Evolutionary conservation across 768 basidiomycete species (phyloP), one percentile per base, ranked within the genome.

Genomic region (Macrocybe gigantea): DNA sequence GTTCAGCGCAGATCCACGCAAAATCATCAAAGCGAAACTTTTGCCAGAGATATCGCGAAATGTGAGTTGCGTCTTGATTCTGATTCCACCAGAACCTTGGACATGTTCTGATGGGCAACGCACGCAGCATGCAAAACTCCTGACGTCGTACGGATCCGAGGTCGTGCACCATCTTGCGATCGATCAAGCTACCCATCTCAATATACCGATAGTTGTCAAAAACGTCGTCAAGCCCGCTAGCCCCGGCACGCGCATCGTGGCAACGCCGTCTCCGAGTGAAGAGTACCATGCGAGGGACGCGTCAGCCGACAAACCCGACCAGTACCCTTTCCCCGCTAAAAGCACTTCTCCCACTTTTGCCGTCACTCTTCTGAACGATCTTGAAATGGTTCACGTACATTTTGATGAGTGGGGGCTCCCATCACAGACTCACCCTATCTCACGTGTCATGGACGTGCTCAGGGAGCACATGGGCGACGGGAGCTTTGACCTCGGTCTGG

Each of bases 121-220:
- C 8, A 34, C 8, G 13, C 34, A 50, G 49, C 44, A 50, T 34
- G 49, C 49, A 14, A 50, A 50, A 37, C 39, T 50, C 6, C 39
- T 50, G 34, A 50, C 49, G n/a, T 39, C 49, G 3, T 50, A 50
- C 33, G 49, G 49, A 10, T 50, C 49, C 9, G 49, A 50, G 33
- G 49, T 50, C 0, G 40, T 50, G 6, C 49, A 50, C 31, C 44
- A 46, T 37, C 45, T 42, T 41, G 49, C 49, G 12, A 50, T 50
- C 7, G 49, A 50, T 41, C 49, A 50, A 33, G 45, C 45, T 8
- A 32, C 32, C 15, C 32, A 33, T 33, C 32, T 43, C 2, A 30
- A 30, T 9, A 50, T 50, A 12, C 49, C 49, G 7, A 50, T 50
- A 31, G 8, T 47, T 6, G 49, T 50, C 2, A 50, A 44, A 38